Base-by-base conservation (phyloP, 495 filamentous ascomycete genomes). In the Echria macrotheca region DNA sequence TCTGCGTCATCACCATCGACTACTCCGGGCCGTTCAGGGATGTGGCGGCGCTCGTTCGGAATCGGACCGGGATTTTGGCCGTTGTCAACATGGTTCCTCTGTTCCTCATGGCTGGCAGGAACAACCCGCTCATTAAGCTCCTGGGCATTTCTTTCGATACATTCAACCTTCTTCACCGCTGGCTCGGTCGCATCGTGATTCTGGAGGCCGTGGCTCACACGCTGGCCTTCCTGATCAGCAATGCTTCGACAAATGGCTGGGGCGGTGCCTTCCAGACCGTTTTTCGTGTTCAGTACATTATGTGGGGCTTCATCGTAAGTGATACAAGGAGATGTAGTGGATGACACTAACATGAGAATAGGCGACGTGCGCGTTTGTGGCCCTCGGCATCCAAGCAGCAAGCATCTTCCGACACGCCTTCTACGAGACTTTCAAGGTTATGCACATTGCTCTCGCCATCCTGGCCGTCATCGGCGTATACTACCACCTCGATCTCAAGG, bases 391-490 rank as follows among this genome's bases (percentile, higher is more conserved):
- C 31, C 88, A 93, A 60, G 85, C 89, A 2, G 75, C 79, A 9
- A 91, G 87, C 10, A 76, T 82, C 15, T 70, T 94, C 43, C 78
- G 89, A 28, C 89, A 95, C 65, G 87, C 88, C n/a, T 91, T 85
- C 61, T 95, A 95, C 63, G 89, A 95, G 64, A 83, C 76, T 0
- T 95, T 95, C 71, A 79, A 94, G 50, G 67, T 87, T 46, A 55
- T 89, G 17, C 89, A 95, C 61, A 89, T 93, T 47, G 59, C 79
- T 5, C 76, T 81, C 19, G 85, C 82, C 24, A 65, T 82, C 32
- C 44, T 82, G 15, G 73, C 82, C 3, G 72, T 91, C 54, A 60
- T 83, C 38, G 84, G 82, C 22, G 65, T 94, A 33, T 89, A 78
- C 59, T 66, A 81, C 47, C 89, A 95, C 58, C 67, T 90, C 15